Percentiles rank a stretch among this genome's conserved stretches.
phyloP scores from a whole-genome alignment of 345 rosid genomes.

The Populus deltoides region DNA sequence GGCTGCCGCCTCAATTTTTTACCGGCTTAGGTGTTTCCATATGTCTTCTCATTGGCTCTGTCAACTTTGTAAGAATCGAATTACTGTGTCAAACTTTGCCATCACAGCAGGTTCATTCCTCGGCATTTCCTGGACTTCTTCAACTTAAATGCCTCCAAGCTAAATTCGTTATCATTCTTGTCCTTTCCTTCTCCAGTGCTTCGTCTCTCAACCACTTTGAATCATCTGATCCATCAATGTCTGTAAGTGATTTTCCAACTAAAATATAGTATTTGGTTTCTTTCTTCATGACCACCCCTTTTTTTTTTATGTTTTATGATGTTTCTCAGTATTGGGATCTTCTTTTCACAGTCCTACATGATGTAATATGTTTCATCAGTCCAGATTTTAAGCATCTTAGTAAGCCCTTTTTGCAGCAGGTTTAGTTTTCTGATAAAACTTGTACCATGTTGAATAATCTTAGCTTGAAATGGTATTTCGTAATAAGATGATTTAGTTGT shows the following conservation, averaged over 20 bases:
- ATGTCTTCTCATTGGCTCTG: background rate
- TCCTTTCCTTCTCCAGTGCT: background rate
- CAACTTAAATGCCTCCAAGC: background rate
- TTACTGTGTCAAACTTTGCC: background rate
- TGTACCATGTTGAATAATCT: background rate
- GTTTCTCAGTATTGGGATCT: background rate
- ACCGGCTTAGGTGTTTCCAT: background rate
- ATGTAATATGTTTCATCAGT: too few relatives aligned
- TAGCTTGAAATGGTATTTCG: background rate
- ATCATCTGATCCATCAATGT: background rate
- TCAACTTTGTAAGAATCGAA: background rate
- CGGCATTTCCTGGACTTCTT: background rate
- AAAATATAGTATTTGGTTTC: too few relatives aligned
- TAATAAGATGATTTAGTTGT: background rate
- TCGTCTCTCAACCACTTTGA: background rate
- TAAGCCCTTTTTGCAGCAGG: background rate
- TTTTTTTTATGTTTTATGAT: background rate
- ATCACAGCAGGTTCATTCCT: background rate
- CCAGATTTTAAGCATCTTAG: too few relatives aligned
- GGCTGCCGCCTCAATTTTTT: background rate
- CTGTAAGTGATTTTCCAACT: constrained; percentile 4
- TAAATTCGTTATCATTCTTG: background rate
- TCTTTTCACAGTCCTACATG: too few relatives aligned
- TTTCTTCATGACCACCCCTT: too few relatives aligned
- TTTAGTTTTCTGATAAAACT: background rate